phyloP scores from a whole-genome alignment of 495 filamentous ascomycete species.

The Antarctomyces pellizariae region DNA sequence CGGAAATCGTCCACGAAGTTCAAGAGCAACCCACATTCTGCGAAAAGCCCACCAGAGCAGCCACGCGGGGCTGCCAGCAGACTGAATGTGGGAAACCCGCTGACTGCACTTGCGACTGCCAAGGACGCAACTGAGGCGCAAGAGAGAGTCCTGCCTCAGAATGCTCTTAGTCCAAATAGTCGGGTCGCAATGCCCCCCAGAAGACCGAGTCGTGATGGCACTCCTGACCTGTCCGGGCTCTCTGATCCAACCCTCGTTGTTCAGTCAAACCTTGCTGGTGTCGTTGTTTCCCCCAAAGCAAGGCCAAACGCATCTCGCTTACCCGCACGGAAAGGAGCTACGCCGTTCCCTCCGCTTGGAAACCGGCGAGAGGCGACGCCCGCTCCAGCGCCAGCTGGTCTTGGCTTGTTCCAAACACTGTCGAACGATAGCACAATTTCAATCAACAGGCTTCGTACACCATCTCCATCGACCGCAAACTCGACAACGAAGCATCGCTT shows the following conservation, averaged over 20 bases:
- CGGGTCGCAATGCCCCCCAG: slow-evolving; percentile 20
- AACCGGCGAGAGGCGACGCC: slow-evolving; percentile 13
- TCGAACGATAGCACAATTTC: slow-evolving; percentile 11
- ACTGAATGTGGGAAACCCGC: slow-evolving; percentile 15
- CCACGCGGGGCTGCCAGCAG: slow-evolving; percentile 11
- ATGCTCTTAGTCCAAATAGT: background rate
- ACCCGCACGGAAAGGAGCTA: slow-evolving; percentile 19
- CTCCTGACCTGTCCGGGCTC: slow-evolving; percentile 35
- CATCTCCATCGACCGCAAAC: slow-evolving; percentile 23
- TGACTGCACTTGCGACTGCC: slow-evolving; percentile 11
- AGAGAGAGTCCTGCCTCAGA: slow-evolving; percentile 9
- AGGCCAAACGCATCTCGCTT: slow-evolving; percentile 6
- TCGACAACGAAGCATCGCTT: slow-evolving; percentile 30
- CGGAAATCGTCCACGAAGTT: slow-evolving; percentile 39
- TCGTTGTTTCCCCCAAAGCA: slow-evolving; percentile 10
- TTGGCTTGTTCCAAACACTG: slow-evolving; percentile 10
- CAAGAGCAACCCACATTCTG: slow-evolving; percentile 15
- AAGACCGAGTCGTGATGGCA: slow-evolving; percentile 65
- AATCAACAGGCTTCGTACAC: slow-evolving; percentile 17
- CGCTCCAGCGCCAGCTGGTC: slow-evolving; percentile 16
- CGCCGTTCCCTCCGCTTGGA: slow-evolving; percentile 11
- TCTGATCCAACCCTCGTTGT: slow-evolving; percentile 43
- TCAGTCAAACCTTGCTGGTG: slow-evolving; percentile 45
- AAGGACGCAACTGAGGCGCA: slow-evolving; percentile 12
- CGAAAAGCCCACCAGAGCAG: slow-evolving; percentile 14